phyloP scores from a whole-genome alignment of 768 basidiomycete species.

The Chalciporus sphaerocephalus region DNA sequence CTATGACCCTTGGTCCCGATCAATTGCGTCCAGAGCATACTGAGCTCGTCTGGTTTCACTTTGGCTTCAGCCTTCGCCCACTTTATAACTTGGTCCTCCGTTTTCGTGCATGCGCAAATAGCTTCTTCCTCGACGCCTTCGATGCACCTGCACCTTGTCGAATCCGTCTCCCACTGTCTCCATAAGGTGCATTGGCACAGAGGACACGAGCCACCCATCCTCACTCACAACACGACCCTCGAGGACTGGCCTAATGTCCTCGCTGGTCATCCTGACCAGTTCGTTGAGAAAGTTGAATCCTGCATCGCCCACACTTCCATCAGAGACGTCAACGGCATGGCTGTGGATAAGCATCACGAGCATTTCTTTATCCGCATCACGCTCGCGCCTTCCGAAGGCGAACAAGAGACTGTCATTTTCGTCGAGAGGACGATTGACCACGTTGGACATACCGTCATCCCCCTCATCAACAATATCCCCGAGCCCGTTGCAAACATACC shows the following conservation, averaged over 20 bases:
- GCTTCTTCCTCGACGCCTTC: neutral
- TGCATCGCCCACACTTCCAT: conserved; percentile 5
- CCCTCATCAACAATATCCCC: neutral
- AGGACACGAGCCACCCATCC: neutral
- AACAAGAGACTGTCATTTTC: conserved; percentile 6
- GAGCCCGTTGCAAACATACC: neutral
- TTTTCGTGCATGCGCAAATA: neutral
- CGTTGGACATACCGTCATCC: conserved; percentile 6
- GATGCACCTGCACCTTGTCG: neutral
- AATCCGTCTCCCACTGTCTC: conserved; percentile 5
- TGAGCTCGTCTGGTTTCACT: too few species aligned
- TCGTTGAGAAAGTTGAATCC: conserved; percentile 7
- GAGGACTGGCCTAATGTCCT: conserved; percentile 10
- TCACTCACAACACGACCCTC: conserved; percentile 8
- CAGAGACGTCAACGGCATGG: neutral
- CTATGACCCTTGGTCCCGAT: too few species aligned
- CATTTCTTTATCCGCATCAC: conserved; percentile 10
- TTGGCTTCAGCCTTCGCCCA: too few species aligned
- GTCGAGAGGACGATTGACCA: conserved; percentile 9
- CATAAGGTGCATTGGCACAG: conserved; percentile 9
- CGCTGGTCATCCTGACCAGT: conserved; percentile 1
- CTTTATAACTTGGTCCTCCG: neutral
- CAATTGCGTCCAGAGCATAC: too few species aligned
- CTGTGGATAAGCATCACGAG: conserved; percentile 5
- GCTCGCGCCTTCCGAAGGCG: conserved; percentile 1